These are phyloP conservation scores for Alternaria triticina DNA, from an alignment of 2,329 filamentous ascomycete genomes.

Conservation along the genomic window DNA sequence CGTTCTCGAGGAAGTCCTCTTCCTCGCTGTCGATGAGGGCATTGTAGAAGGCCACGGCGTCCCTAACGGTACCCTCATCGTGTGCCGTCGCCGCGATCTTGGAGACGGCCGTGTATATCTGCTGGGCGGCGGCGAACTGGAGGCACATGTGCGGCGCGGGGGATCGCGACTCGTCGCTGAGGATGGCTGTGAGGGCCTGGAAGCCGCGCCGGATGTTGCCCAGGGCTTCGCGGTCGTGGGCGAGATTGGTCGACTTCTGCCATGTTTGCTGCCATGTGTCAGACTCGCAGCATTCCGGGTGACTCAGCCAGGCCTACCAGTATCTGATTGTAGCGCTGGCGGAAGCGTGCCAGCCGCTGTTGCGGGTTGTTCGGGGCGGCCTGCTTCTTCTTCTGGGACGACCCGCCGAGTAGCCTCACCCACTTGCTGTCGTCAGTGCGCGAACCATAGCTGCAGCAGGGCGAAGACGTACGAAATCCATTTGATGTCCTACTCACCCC, in stretches of 20 bases:
- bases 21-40: constrained; percentile 95
- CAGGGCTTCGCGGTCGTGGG: constrained; percentile 59
- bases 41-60: constrained; percentile 85
- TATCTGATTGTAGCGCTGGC: constrained; percentile 65
- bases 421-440: constrained; percentile 53
- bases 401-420: constrained; percentile 67
- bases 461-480: constrained; percentile 33
- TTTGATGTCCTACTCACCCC: constrained; percentile 30
- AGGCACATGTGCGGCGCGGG: constrained; percentile 92
- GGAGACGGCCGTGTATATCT: constrained; percentile 87
- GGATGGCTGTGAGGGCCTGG: constrained; percentile 67
- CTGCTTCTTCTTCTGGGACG: constrained; percentile 59
- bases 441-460: background rate
- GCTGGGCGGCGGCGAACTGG: constrained; percentile 80
- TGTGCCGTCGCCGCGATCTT: constrained; percentile 86
- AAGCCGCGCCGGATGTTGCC: constrained; percentile 60
- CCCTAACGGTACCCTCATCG: constrained; percentile 84
- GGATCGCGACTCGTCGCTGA: constrained; percentile 87
- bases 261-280: constrained; percentile 61
- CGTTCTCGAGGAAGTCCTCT: constrained; percentile 89
- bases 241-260: constrained; percentile 61
- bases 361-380: constrained; percentile 61
- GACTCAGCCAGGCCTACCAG: constrained; percentile 49
- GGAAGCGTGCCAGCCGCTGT: constrained; percentile 67
- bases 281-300: constrained; percentile 6